Percentiles rank a stretch among this genome's conserved stretches.
Conservation (phyloP, 306 rosid genomes). For the Senna siamea region DNA sequence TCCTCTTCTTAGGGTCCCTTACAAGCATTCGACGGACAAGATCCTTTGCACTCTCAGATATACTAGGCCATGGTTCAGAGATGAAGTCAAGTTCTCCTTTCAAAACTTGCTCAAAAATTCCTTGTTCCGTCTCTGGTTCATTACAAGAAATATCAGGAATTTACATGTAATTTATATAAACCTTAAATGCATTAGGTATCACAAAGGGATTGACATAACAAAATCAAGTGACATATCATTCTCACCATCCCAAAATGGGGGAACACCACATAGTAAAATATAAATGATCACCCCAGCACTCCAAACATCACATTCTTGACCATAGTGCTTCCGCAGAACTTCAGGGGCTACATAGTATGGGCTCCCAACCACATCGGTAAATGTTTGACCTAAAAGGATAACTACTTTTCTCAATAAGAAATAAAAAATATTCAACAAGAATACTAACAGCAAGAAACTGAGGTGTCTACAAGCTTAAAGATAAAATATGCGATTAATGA, state of each 20-base stretch:
- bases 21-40: background rate
- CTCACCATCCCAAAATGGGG: constrained; percentile 19
- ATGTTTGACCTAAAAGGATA: constrained; percentile 1
- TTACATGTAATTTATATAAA: background rate
- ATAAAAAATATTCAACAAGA: background rate
- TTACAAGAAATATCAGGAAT: background rate
- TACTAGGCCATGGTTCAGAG: constrained; percentile 22
- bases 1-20: constrained; percentile 16
- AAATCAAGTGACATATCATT: background rate
- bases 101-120: constrained; percentile 15
- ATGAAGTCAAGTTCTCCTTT: constrained; percentile 13
- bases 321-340: constrained; percentile 4
- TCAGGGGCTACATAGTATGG: constrained; percentile 14
- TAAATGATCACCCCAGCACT: constrained; percentile 21
- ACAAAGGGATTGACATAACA: background rate
- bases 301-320: constrained; percentile 12
- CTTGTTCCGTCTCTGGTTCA: background rate
- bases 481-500: background rate
- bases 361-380: constrained; percentile 6
- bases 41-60: constrained; percentile 17
- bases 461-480: background rate
- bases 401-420: background rate
- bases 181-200: background rate
- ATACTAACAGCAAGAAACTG: background rate
- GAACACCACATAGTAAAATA: constrained; percentile 11